A percentile compares a stretch with the other conserved stretches of the same genome.
These are phyloP conservation scores for Didymella pomorum DNA, from an alignment of 2,329 filamentous ascomycete species.

Conservation along the genomic window DNA sequence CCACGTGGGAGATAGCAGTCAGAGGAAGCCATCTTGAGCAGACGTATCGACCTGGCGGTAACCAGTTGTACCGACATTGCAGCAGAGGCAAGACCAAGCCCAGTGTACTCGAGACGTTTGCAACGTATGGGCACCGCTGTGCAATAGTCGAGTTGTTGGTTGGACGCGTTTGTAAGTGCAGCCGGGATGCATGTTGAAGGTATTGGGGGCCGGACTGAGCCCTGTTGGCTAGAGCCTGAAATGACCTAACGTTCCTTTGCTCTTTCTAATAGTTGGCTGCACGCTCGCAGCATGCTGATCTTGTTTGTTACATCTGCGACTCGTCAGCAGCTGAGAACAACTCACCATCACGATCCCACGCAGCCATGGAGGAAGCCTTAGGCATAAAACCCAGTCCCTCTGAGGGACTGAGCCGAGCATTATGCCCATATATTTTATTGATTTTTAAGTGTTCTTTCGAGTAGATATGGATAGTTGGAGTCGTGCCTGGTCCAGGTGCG, in stretches of 20 bases:
- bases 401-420: slow-evolving; percentile 34
- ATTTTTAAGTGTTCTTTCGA: slow-evolving; percentile 32
- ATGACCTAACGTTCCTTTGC: not conserved
- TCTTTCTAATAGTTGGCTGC: not conserved
- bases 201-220: too few species aligned
- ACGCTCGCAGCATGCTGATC: not conserved
- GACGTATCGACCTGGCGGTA: not conserved
- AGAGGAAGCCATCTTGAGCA: not conserved
- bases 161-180: not conserved
- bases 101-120: too few species aligned
- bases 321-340: not conserved
- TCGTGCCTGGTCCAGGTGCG: slow-evolving; percentile 36
- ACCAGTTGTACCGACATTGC: not conserved
- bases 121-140: not conserved
- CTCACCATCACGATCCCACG: not conserved
- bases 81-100: not conserved
- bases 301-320: not conserved
- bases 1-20: not conserved
- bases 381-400: slow-evolving; percentile 41
- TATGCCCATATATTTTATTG: slow-evolving; percentile 47
- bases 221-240: not conserved
- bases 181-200: too few species aligned
- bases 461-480: slow-evolving; percentile 33
- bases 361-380: slow-evolving; percentile 11
- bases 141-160: not conserved